Conservation (phyloP, 768 basidiomycete genomes). For the Epithele typhae region DNA sequence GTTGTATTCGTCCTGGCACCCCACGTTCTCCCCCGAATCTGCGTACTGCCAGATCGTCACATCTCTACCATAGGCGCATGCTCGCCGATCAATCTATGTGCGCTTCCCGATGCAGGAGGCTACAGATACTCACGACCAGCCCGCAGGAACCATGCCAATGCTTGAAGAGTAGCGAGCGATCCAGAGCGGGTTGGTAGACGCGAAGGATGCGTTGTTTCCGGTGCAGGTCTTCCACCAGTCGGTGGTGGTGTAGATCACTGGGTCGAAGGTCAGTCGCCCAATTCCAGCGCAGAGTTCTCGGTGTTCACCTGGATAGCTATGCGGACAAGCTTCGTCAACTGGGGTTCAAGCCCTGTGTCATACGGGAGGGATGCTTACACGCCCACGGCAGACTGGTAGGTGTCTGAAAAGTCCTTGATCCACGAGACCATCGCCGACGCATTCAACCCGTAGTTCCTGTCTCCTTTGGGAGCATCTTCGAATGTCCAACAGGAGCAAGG, state of each 20-base stretch:
- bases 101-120: no score
- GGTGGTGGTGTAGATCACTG: constrained; percentile 60
- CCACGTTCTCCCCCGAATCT: constrained; percentile 49
- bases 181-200: constrained; percentile 52
- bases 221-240: constrained; percentile 70
- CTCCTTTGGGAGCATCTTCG: constrained; percentile 47
- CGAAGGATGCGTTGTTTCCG: constrained; percentile 50
- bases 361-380: constrained; percentile 35
- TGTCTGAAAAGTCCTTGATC: constrained; percentile 58
- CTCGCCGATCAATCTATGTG: no score
- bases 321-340: no score
- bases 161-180: constrained; percentile 49
- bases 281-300: no score
- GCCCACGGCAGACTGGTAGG: constrained; percentile 45
- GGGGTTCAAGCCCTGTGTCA: no score
- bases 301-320: no score
- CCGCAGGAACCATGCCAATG: constrained; percentile 54
- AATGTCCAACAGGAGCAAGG: constrained; percentile 50
- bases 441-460: constrained; percentile 51
- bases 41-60: constrained; percentile 61
- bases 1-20: constrained; percentile 55
- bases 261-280: neutral
- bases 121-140: constrained; percentile 41
- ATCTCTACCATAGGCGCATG: no score
- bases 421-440: constrained; percentile 56